phyloP scores from a whole-genome alignment of 768 basidiomycete species.

The Mycena floridula region DNA sequence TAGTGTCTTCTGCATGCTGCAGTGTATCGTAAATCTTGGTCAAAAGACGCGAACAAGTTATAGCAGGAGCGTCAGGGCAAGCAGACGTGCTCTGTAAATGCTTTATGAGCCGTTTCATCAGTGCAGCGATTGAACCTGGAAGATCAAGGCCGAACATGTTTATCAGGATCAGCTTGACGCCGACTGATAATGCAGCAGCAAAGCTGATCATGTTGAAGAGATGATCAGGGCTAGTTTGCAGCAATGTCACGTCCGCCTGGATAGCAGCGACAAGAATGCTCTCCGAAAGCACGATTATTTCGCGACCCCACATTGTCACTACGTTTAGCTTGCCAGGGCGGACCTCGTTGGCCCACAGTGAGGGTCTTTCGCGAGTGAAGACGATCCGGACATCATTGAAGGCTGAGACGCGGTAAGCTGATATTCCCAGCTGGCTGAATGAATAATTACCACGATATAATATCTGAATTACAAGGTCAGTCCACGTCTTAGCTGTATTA shows the following conservation, averaged over 20 bases:
- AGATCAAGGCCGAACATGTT: background rate
- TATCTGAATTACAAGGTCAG: too few species aligned
- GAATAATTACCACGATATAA: constrained; percentile 2
- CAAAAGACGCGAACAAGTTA: too few species aligned
- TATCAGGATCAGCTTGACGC: constrained; percentile 1
- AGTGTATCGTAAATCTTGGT: too few species aligned
- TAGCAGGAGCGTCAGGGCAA: too few species aligned
- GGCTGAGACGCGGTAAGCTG: background rate
- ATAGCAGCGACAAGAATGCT: constrained; percentile 25
- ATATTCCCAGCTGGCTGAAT: background rate
- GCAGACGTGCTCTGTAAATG: too few species aligned
- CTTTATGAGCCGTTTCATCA: too few species aligned
- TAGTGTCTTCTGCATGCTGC: too few species aligned
- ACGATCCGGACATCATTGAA: too few species aligned
- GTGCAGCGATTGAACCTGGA: too few species aligned
- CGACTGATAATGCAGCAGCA: constrained; percentile 23
- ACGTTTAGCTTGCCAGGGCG: constrained; percentile 28
- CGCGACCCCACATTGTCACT: constrained; percentile 31
- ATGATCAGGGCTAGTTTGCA: constrained; percentile 31
- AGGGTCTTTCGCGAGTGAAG: too few species aligned
- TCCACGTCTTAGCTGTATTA: too few species aligned
- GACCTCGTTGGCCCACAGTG: constrained; percentile 9
- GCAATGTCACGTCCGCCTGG: constrained; percentile 21
- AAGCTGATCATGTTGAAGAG: constrained; percentile 34
- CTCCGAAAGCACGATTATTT: constrained; percentile 28